phyloP scores from a whole-genome alignment of 352 stramenopile species.

The Globisporangium ultimum region DNA sequence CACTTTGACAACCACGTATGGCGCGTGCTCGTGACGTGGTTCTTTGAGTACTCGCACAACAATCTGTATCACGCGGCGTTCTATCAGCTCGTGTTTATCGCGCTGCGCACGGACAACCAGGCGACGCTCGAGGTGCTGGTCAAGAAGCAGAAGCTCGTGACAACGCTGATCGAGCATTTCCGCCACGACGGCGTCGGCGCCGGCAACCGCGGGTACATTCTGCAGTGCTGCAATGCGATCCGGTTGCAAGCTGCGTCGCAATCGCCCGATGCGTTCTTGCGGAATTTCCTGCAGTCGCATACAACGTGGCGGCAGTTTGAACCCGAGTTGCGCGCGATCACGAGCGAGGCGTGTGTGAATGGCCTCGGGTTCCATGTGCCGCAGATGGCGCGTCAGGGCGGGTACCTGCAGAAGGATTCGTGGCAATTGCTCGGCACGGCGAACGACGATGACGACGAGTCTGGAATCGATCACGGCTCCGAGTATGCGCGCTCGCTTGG shows the following conservation, averaged over 20 bases:
- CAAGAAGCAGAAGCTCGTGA: constrained; percentile 88
- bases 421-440: constrained; percentile 46
- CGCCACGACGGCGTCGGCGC: constrained; percentile 47
- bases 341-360: constrained; percentile 46
- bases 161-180: constrained; percentile 81
- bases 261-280: constrained; percentile 83
- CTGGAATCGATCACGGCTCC: constrained; percentile 78
- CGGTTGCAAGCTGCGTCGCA: constrained; percentile 86
- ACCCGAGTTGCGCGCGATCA: constrained; percentile 55
- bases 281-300: constrained; percentile 88
- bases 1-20: constrained; percentile 84
- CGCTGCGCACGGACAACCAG: constrained; percentile 82
- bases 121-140: constrained; percentile 75
- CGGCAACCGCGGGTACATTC: constrained; percentile 86
- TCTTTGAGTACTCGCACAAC: constrained; percentile 91
- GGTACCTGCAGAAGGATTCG: constrained; percentile 54
- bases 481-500: constrained; percentile 77
- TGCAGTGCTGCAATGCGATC: constrained; percentile 89
- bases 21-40: constrained; percentile 85
- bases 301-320: constrained; percentile 81
- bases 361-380: constrained; percentile 78
- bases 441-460: constrained; percentile 30
- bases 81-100: constrained; percentile 88
- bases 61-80: constrained; percentile 90
- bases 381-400: constrained; percentile 44